Evolutionary conservation across 2,329 filamentous ascomycete species (phyloP).

Genomic region (Ascocoryne sarcoides): DNA sequence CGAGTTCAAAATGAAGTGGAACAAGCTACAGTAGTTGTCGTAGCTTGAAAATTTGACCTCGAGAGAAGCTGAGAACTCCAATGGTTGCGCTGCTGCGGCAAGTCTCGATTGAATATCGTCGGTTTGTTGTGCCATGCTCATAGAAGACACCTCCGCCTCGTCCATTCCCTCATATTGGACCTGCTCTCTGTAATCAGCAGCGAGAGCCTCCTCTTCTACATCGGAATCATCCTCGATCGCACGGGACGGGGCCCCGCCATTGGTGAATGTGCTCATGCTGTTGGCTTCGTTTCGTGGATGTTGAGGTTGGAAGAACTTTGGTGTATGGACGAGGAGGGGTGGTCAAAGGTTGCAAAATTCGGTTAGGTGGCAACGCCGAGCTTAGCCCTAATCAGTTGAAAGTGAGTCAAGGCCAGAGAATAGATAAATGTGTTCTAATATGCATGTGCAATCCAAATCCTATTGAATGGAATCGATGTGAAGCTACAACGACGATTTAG

Average conservation of each 20-base stretch:
- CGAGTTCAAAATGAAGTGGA: slow-evolving; percentile 98
- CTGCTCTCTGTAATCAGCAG: slow-evolving; percentile 93
- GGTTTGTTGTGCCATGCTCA: slow-evolving; percentile 63
- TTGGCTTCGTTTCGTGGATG: slow-evolving; percentile 11
- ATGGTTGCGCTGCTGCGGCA: slow-evolving; percentile 81
- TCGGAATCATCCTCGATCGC: slow-evolving; percentile 76
- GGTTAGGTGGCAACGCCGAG: slow-evolving; percentile 2
- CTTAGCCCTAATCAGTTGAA: not conserved
- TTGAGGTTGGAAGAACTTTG: not conserved
- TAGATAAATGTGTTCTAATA: too few relatives aligned
- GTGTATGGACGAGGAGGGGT: slow-evolving; percentile 15
- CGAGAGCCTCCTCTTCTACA: slow-evolving; percentile 90
- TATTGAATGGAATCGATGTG: too few relatives aligned
- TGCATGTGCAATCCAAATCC: too few relatives aligned
- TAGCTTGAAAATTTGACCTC: slow-evolving; percentile 98
- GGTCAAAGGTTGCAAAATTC: slow-evolving; percentile 14
- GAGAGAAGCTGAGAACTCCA: slow-evolving; percentile 91
- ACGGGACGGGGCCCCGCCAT: slow-evolving; percentile 50
- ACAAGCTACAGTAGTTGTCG: slow-evolving; percentile 98
- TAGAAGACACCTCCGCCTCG: slow-evolving; percentile 65
- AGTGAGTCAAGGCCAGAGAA: too few relatives aligned
- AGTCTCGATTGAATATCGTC: slow-evolving; percentile 93
- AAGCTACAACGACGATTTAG: too few relatives aligned
- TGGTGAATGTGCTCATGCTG: slow-evolving; percentile 57
- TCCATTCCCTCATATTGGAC: slow-evolving; percentile 86